Evolutionary conservation across 2,329 filamentous ascomycete species (phyloP), one percentile per base, ranked within the genome.

Genomic region (Domatiomyces catenatus): DNA sequence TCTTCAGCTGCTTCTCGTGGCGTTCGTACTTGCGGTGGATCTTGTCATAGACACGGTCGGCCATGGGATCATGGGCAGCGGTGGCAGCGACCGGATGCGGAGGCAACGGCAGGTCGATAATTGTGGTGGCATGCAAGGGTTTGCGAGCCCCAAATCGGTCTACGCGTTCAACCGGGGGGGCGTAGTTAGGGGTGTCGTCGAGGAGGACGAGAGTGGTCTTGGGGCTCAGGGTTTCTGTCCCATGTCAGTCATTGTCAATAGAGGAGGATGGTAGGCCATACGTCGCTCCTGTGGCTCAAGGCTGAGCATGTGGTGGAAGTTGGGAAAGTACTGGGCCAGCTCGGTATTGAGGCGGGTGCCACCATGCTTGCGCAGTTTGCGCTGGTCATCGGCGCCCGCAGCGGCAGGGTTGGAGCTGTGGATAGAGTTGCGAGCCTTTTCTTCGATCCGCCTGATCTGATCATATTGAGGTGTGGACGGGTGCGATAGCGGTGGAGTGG

Each of bases 281-380:
- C 88, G 83, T 59, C 83, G 74, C 67, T 89, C 83, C 60, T 83
- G 83, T 42, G 81, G 79, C 56, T 86, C 82, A 63, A 93, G 86
- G 55, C 86, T 88, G 68, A 96, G 87, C 58, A 95, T 79, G 64
- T 94, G 86, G 67, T 95, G 89, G 67, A 94, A 96, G 62, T 93
- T 89, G 48, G 85, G 81, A 63, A 96, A 95, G 69, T 94, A 96
- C 46, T 80, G 77, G 39, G 88, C 83, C 54, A 96, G 75, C 63
- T 95, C 89, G 68, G 88, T 95, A 74, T 93, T 94, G 69, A 88
- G 83, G 59, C 86, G 77, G 48, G 83, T 83, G 8, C 83, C 84
- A 61, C 76, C 77, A 63, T 94, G 87, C 61, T 93, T 85, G 55
- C 90, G 79, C 64, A 95, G 71, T 63, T 87, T 90, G 61, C 89